These are phyloP conservation scores for Brassica balearica DNA, from an alignment of 441 rosid species.

Conservation along the genomic window DNA sequence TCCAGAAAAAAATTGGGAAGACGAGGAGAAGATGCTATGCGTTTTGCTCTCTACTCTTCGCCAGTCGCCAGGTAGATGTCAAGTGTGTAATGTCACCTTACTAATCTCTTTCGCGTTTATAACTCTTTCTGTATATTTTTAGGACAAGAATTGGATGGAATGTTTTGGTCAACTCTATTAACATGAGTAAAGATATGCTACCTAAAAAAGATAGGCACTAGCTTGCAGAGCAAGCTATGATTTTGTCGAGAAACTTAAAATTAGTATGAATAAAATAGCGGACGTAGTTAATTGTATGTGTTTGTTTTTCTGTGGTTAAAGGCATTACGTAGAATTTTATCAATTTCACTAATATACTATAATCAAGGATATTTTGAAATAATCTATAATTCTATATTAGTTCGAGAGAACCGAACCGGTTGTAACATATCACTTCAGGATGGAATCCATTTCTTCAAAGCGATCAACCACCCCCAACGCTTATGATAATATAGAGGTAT, in stretches of 20 bases:
- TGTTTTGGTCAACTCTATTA: too few relatives aligned
- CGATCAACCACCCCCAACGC: background rate
- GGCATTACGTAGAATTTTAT: background rate
- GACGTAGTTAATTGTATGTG: background rate
- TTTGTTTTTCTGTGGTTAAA: background rate
- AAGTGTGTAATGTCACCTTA: too few relatives aligned
- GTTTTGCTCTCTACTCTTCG: background rate
- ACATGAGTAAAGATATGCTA: background rate
- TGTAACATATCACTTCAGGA: too few relatives aligned
- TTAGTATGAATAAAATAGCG: background rate
- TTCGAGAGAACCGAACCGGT: too few relatives aligned
- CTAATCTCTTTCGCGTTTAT: background rate
- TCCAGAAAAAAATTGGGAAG: background rate
- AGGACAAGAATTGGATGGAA: background rate
- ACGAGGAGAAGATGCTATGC: conserved; percentile 9
- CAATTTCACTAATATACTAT: background rate
- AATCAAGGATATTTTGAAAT: background rate
- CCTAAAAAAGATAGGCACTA: background rate
- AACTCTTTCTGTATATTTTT: background rate
- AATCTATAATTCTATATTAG: background rate
- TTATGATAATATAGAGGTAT: background rate
- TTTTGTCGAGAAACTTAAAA: background rate
- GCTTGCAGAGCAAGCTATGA: background rate
- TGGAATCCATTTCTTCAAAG: background rate
- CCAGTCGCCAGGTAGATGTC: background rate